These are phyloP conservation scores for Malassezia obtusa DNA, from an alignment of 1,284 basidiomycete species.

Conservation along the genomic window DNA sequence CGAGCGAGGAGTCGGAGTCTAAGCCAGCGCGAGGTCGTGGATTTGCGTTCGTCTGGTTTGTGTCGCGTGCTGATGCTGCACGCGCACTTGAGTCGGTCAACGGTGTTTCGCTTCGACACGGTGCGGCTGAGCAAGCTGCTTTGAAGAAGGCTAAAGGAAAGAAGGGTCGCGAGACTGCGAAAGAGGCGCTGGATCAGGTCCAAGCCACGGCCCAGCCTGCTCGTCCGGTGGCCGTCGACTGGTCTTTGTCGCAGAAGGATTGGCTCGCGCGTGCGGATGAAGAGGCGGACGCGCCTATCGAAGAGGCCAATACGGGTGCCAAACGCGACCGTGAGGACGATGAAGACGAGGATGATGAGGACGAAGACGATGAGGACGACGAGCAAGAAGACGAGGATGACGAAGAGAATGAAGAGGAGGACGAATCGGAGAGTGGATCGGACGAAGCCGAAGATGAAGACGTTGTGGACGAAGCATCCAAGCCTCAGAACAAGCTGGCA, in stretches of 20 bases:
- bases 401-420: constrained; percentile 49
- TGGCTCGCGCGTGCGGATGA: constrained; percentile 60
- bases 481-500: constrained; percentile 22
- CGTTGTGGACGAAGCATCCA: constrained; percentile 47
- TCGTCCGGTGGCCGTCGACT: constrained; percentile 82
- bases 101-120: constrained; percentile 62
- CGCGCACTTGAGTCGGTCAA: constrained; percentile 73
- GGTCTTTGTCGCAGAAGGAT: constrained; percentile 86
- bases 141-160: constrained; percentile 59
- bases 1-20: constrained; percentile 5
- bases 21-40: constrained; percentile 54
- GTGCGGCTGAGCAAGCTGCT: constrained; percentile 58
- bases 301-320: background rate
- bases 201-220: constrained; percentile 48
- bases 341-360: constrained; percentile 31
- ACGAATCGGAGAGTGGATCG: constrained; percentile 48
- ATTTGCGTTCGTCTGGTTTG: constrained; percentile 93
- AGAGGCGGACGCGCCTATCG: constrained; percentile 25
- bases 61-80: constrained; percentile 75
- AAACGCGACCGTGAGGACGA: constrained; percentile 16
- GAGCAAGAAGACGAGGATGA: constrained; percentile 33
- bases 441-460: constrained; percentile 50
- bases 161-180: constrained; percentile 57
- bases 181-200: constrained; percentile 49
- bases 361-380: constrained; percentile 50